phyloP scores from a whole-genome alignment of 257 asterid species.

The Lantana camara region DNA sequence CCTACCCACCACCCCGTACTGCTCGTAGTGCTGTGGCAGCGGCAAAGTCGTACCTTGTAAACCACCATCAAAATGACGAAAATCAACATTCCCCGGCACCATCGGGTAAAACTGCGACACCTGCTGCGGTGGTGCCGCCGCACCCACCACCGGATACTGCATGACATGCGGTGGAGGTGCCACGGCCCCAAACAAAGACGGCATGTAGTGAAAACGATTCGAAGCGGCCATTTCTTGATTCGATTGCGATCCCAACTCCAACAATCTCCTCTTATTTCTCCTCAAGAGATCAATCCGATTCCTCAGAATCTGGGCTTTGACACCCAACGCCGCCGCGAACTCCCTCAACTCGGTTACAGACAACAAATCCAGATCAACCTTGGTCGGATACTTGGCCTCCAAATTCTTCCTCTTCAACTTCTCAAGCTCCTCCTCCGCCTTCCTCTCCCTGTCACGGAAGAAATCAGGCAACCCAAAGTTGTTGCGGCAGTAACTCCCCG shows the following conservation, averaged over 20 bases:
- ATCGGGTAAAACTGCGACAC: background rate
- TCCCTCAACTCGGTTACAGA: constrained; percentile 39
- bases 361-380: constrained; percentile 27
- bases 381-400: constrained; percentile 49
- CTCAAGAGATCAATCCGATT: constrained; percentile 39
- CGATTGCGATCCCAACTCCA: background rate
- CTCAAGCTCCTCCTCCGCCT: constrained; percentile 43
- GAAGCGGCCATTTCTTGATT: background rate
- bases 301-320: constrained; percentile 27
- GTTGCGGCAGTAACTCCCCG: constrained; percentile 26
- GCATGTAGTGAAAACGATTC: background rate
- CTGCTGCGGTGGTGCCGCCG: background rate
- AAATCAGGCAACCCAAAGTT: constrained; percentile 46
- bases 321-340: constrained; percentile 27
- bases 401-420: constrained; percentile 38
- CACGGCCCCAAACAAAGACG: background rate
- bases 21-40: background rate
- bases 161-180: background rate
- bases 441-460: constrained; percentile 38
- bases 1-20: background rate
- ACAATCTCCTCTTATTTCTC: background rate
- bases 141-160: background rate
- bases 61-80: too few species aligned
- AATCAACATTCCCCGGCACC: background rate
- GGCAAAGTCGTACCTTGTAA: background rate